These are phyloP conservation scores for Carpinus viminea DNA, from an alignment of 306 rosid genomes.

Conservation along the genomic window DNA sequence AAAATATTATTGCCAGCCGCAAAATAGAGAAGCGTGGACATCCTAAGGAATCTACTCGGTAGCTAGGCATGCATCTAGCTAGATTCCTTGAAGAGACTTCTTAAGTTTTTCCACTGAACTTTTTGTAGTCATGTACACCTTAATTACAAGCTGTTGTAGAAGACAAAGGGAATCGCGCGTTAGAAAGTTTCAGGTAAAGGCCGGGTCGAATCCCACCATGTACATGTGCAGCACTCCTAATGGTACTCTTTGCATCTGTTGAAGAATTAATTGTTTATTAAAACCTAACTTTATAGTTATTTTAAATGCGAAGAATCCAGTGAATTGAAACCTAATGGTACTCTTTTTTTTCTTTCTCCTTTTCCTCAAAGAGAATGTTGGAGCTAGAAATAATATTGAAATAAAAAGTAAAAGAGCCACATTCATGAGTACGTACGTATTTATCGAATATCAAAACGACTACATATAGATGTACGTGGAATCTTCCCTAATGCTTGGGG, in stretches of 20 bases:
- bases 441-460: no score
- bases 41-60: constrained; percentile 10
- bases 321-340: no score
- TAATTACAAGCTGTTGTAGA: constrained; percentile 7
- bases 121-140: background rate
- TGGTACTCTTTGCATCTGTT: background rate
- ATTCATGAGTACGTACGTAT: background rate
- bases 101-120: background rate
- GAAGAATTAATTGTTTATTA: no score
- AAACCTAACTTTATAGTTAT: background rate
- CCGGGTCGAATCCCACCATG: constrained; percentile 28
- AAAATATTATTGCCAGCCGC: constrained; percentile 15
- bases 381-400: background rate
- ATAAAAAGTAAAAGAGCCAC: background rate
- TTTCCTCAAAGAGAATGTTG: background rate
- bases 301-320: background rate
- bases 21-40: constrained; percentile 15
- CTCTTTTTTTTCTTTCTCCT: background rate
- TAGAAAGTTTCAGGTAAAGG: constrained; percentile 2
- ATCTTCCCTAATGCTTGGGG: constrained; percentile 27
- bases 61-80: background rate
- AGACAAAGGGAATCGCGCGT: constrained; percentile 28
- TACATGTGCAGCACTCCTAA: constrained; percentile 33
- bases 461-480: background rate
- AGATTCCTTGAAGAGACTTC: constrained; percentile 25